A percentile compares a stretch with the other conserved stretches of the same genome.
These are phyloP conservation scores for Zasmidium citrigriseum DNA, from an alignment of 2,329 filamentous ascomycete species.

Conservation along the genomic window DNA sequence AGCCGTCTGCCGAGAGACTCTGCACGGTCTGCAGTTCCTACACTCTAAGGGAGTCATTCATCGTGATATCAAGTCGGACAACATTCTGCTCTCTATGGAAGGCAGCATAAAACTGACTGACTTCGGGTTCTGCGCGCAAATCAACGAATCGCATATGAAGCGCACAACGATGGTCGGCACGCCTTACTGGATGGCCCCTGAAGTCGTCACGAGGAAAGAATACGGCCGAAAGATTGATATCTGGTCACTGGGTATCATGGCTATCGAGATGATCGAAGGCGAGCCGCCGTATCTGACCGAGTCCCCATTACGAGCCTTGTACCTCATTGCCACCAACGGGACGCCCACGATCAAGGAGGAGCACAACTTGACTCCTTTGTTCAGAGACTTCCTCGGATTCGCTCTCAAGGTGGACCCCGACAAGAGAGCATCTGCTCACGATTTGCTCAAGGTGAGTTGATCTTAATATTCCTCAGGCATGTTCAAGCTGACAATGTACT, in stretches of 20 bases:
- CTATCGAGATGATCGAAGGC: conserved; percentile 99
- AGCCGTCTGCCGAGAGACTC: conserved; percentile 88
- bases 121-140: conserved; percentile 98
- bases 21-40: conserved; percentile 88
- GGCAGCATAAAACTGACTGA: conserved; percentile 98
- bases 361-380: conserved; percentile 74
- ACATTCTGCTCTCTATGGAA: conserved; percentile 89
- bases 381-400: conserved; percentile 89
- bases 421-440: conserved; percentile 92
- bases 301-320: conserved; percentile 86
- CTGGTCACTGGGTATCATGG: conserved; percentile 98
- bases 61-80: conserved; percentile 98
- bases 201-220: conserved; percentile 95
- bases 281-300: conserved; percentile 97
- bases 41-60: conserved; percentile 98
- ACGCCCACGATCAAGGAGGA: conserved; percentile 95
- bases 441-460: conserved; percentile 79
- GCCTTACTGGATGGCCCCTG: conserved; percentile 99
- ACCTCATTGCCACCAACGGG: conserved; percentile 94
- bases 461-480: not conserved
- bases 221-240: conserved; percentile 99
- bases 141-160: conserved; percentile 96
- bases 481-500: conserved; percentile 17
- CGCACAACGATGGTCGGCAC: conserved; percentile 99
- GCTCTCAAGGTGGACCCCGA: conserved; percentile 96